These are phyloP conservation scores for Fusarium chuoi DNA, from an alignment of 2,329 filamentous ascomycete genomes.

Conservation along the genomic window DNA sequence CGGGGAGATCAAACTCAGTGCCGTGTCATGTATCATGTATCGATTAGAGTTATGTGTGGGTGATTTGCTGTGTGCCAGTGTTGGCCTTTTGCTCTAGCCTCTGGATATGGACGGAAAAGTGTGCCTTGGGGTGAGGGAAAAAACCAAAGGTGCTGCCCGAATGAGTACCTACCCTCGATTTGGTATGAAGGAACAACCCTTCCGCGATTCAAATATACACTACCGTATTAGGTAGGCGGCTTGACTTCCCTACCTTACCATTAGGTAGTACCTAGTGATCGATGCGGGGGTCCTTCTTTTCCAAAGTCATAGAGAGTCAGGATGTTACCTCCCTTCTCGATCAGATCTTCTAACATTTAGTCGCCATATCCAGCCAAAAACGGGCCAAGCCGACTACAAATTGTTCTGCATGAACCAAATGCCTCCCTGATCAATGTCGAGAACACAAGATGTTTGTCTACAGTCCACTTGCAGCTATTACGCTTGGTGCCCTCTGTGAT, in stretches of 20 bases:
- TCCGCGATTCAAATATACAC: not conserved
- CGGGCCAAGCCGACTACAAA: not conserved
- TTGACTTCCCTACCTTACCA: not conserved
- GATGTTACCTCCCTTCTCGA: not conserved
- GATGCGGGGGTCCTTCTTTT: constrained; percentile 2
- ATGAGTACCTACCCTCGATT: not conserved
- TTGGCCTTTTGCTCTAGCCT: constrained; percentile 3
- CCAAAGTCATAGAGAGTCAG: not conserved
- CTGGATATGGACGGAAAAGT: constrained; percentile 1
- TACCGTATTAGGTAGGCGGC: not conserved
- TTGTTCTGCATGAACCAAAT: not conserved
- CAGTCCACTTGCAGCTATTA: not conserved
- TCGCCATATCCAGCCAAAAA: not conserved
- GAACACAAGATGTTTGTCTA: not conserved
- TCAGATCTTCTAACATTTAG: not conserved
- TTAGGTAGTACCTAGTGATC: not conserved
- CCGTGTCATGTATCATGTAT: constrained; percentile 1
- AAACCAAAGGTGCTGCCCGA: not conserved
- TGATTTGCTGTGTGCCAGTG: constrained; percentile 1
- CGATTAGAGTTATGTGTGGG: constrained; percentile 12
- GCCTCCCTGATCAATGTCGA: not conserved
- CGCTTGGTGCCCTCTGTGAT: constrained; percentile 27
- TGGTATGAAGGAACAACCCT: constrained; percentile 16
- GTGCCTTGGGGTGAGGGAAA: not conserved
- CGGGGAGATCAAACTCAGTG: constrained; percentile 8